phyloP scores from a whole-genome alignment of 2,329 filamentous ascomycete genomes.

The Colletotrichum eleusines region DNA sequence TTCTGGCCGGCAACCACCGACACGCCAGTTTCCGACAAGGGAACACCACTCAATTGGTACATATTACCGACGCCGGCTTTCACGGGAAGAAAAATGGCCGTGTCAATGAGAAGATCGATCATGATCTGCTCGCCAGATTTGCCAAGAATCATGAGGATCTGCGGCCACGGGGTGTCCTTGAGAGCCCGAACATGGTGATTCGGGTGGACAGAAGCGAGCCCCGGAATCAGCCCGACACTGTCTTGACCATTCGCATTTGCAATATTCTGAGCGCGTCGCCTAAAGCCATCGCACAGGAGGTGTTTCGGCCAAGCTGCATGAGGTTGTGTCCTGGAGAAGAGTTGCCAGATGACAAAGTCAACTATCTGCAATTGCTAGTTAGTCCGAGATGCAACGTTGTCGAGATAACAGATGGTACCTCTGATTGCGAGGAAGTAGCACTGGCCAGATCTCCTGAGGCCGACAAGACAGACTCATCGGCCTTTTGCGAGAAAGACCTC shows the following conservation, averaged over 20 bases:
- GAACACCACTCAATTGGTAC: slow-evolving; percentile 78
- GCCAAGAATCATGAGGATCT: slow-evolving; percentile 80
- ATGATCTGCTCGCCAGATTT: slow-evolving; percentile 81
- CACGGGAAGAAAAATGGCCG: slow-evolving; percentile 78
- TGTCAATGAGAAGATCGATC: slow-evolving; percentile 80
- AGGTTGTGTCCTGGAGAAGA: slow-evolving; percentile 72
- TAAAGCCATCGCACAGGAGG: slow-evolving; percentile 86
- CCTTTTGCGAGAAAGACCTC: slow-evolving; percentile 71
- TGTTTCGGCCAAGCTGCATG: slow-evolving; percentile 71
- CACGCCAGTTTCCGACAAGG: slow-evolving; percentile 58
- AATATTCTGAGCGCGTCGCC: slow-evolving; percentile 56
- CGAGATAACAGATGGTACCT: slow-evolving; percentile 59
- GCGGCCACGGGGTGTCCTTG: slow-evolving; percentile 79
- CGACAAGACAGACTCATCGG: slow-evolving; percentile 69
- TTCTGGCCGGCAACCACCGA: neutral
- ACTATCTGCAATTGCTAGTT: slow-evolving; percentile 68
- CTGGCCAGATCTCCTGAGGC: slow-evolving; percentile 60
- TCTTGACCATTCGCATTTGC: slow-evolving; percentile 47
- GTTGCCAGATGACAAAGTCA: slow-evolving; percentile 80
- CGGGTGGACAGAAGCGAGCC: slow-evolving; percentile 71
- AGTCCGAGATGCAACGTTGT: slow-evolving; percentile 22
- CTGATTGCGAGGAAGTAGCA: slow-evolving; percentile 68
- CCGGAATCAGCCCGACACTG: slow-evolving; percentile 65
- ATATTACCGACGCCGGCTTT: slow-evolving; percentile 73
- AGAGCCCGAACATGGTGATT: slow-evolving; percentile 79